These are phyloP conservation scores for Breviolum minutum DNA, from an alignment of 73 alveolate species.

Conservation along the genomic window DNA sequence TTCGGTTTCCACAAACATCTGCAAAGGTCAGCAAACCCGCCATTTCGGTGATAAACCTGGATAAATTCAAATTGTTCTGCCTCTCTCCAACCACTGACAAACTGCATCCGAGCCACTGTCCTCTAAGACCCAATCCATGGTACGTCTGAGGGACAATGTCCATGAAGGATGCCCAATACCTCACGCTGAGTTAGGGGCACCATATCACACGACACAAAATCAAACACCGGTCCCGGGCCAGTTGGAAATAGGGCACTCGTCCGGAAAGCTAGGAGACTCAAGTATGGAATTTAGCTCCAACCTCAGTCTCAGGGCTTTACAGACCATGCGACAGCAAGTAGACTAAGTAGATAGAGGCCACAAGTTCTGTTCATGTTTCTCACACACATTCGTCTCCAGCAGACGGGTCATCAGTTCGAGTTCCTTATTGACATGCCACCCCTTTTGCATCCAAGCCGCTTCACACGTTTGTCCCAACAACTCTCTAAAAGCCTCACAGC, in stretches of 20 bases:
- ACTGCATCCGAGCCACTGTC: conserved; percentile 48
- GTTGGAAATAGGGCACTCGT: conserved; percentile 17
- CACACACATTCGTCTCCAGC: neutral
- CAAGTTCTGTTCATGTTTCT: too few species aligned
- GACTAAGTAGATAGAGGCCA: neutral
- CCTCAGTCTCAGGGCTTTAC: neutral
- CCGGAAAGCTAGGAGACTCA: conserved; percentile 59
- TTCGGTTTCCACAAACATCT: too few species aligned
- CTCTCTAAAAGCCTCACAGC: conserved; percentile 46
- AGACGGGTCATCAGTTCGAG: neutral
- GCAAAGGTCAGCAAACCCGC: too few species aligned
- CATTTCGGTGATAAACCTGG: too few species aligned
- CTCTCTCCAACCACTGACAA: neutral
- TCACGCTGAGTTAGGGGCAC: neutral
- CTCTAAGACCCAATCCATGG: conserved; percentile 80
- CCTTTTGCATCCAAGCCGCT: neutral
- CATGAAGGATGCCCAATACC: conserved; percentile 79
- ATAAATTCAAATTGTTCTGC: too few species aligned
- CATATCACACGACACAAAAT: neutral
- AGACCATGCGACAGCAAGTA: neutral
- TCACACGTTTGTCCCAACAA: conserved; percentile 37
- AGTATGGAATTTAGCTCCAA: conserved; percentile 40
- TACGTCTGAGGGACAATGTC: conserved; percentile 85
- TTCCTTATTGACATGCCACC: neutral
- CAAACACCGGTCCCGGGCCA: neutral